Percentiles rank a stretch among this genome's conserved stretches.
Evolutionary conservation across 2,329 filamentous ascomycete genomes (phyloP).

Genomic region (Westerdykella sp.): DNA sequence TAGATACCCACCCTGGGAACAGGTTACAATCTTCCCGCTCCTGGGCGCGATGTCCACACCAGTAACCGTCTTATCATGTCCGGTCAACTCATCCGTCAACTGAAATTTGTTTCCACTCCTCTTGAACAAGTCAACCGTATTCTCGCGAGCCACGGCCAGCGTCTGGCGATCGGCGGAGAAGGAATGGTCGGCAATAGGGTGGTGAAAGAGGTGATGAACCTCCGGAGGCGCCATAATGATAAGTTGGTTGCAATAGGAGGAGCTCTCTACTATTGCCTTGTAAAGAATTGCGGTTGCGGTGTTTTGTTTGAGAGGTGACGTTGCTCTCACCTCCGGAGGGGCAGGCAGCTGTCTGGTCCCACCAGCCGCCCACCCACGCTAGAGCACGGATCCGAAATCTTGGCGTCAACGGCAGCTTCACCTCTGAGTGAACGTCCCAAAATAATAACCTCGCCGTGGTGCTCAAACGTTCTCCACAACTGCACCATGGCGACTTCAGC

Average conservation of each 20-base stretch:
- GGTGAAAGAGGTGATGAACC: conserved; percentile 95
- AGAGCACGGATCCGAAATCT: neutral
- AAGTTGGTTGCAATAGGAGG: conserved; percentile 66
- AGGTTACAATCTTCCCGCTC: conserved; percentile 91
- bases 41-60: conserved; percentile 90
- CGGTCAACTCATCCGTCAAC: conserved; percentile 86
- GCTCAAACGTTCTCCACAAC: neutral
- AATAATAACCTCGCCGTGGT: neutral
- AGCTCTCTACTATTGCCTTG: conserved; percentile 78
- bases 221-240: conserved; percentile 73
- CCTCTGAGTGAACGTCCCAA: neutral
- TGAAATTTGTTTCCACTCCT: conserved; percentile 67
- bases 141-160: conserved; percentile 86
- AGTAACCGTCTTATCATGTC: conserved; percentile 95
- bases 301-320: conserved; percentile 1
- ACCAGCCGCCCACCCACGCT: neutral
- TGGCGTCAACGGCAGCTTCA: conserved; percentile 1
- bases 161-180: conserved; percentile 89
- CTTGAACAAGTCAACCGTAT: conserved; percentile 80
- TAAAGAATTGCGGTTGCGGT: conserved; percentile 6
- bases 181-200: conserved; percentile 93
- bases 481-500: conserved; percentile 6
- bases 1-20: conserved; percentile 68
- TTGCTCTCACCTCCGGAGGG: neutral
- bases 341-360: neutral